A percentile compares a stretch with the other conserved stretches of the same genome.
Conservation (phyloP, 176 grass and related monocot genomes). For the Oryza meyeriana region DNA sequence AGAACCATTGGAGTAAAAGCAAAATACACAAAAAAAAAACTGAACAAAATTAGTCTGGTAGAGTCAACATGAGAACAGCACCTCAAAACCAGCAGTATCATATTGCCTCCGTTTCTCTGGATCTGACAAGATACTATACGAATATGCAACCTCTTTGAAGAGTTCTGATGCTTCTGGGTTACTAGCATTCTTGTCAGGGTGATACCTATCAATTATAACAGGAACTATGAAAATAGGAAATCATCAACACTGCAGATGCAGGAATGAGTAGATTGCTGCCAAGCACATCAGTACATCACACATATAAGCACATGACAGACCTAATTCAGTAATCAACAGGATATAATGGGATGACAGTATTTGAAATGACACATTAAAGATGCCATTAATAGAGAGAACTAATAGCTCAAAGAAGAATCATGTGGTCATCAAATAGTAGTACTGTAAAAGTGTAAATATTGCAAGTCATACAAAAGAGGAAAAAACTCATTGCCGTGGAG, state of each 20-base stretch:
- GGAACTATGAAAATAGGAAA: constrained; percentile 8
- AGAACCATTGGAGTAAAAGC: neutral
- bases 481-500: neutral
- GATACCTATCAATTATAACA: constrained; percentile 62
- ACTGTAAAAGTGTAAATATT: neutral
- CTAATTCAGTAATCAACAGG: neutral
- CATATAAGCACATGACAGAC: neutral
- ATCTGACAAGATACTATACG: constrained; percentile 97
- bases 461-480: neutral
- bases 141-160: constrained; percentile 99
- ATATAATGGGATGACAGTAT: neutral
- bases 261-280: neutral
- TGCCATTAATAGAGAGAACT: neutral
- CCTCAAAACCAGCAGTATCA: constrained; percentile 98
- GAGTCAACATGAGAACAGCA: constrained; percentile 28
- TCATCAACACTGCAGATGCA: constrained; percentile 5
- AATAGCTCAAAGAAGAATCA: neutral
- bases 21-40: constrained; percentile 7
- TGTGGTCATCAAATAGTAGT: neutral
- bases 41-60: neutral
- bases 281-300: neutral
- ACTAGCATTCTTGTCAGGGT: constrained; percentile 94
- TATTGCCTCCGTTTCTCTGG: constrained; percentile 97
- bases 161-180: constrained; percentile 97
- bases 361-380: neutral